Percentiles rank a stretch among this genome's conserved stretches.
These are phyloP conservation scores for Erodium chrysanthum DNA, from an alignment of 441 rosid species.

Conservation along the genomic window DNA sequence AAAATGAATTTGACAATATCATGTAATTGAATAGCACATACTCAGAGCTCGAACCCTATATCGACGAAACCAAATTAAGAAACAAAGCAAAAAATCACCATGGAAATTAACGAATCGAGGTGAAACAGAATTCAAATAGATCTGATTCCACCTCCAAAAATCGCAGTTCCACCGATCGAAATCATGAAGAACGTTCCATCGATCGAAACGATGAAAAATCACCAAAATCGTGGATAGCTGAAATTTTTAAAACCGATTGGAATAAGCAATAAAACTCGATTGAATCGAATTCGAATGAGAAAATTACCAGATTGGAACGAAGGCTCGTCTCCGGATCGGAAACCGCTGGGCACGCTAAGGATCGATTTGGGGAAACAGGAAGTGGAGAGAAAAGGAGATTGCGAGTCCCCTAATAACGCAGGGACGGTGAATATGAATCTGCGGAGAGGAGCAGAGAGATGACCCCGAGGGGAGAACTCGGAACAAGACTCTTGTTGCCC, in stretches of 20 bases:
- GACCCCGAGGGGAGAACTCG: not conserved
- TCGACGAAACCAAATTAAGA: not conserved
- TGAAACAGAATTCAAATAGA: not conserved
- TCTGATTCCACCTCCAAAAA: not conserved
- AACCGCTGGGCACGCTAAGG: not conserved
- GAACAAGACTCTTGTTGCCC: not conserved
- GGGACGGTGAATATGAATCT: not conserved
- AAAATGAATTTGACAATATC: not conserved
- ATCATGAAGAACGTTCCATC: not conserved
- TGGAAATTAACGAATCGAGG: not conserved
- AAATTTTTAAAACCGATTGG: not conserved
- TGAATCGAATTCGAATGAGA: not conserved
- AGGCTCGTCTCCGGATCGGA: not conserved
- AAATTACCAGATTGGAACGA: constrained; percentile 1
- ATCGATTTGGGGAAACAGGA: not conserved
- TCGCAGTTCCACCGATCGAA: not conserved
- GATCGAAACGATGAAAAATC: not conserved
- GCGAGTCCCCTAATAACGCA: not conserved
- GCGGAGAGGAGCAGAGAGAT: not conserved
- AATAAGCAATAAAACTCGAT: not conserved
- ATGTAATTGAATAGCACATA: not conserved
- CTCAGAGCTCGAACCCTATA: not conserved
- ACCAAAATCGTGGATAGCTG: not conserved
- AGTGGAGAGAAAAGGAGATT: not conserved
- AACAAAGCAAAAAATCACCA: not conserved